Conservation (phyloP, 2,329 filamentous ascomycete genomes). For the Sordariomycetes sp. region DNA sequence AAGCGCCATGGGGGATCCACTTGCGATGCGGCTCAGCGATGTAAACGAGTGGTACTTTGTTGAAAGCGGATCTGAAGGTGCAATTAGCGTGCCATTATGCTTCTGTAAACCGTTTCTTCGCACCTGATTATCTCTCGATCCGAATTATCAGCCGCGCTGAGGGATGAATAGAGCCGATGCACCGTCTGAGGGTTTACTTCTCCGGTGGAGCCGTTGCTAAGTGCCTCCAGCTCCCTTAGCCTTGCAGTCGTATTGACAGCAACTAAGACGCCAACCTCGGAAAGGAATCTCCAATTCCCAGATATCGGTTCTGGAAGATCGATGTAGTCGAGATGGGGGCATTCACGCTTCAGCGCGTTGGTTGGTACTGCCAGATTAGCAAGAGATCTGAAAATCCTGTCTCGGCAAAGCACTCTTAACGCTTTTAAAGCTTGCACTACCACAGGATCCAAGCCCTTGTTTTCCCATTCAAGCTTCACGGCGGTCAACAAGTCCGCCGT, state of each 20-base stretch:
- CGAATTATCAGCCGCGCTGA: neutral
- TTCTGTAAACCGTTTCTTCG: neutral
- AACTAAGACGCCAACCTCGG: constrained; percentile 1
- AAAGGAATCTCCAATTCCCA: constrained; percentile 4
- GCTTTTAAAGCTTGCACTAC: too few species aligned
- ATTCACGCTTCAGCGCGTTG: neutral
- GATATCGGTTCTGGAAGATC: neutral
- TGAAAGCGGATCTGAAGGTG: neutral
- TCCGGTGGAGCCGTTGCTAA: neutral
- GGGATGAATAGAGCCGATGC: neutral
- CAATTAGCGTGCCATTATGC: neutral
- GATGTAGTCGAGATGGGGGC: constrained; percentile 6
- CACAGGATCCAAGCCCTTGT: too few species aligned
- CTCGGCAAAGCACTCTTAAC: neutral
- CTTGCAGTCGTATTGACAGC: constrained; percentile 1
- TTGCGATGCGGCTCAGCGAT: constrained; percentile 1
- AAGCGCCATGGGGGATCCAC: constrained; percentile 1
- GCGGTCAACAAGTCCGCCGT: too few species aligned
- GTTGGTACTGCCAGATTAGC: constrained; percentile 5
- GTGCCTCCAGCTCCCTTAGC: constrained; percentile 1
- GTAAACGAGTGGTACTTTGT: neutral
- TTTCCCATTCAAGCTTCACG: too few species aligned
- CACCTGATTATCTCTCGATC: neutral
- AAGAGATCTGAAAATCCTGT: neutral
- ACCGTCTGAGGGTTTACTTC: neutral